Conservation (phyloP, 2,329 filamentous ascomycete genomes). For the Xylariaceae sp. region DNA sequence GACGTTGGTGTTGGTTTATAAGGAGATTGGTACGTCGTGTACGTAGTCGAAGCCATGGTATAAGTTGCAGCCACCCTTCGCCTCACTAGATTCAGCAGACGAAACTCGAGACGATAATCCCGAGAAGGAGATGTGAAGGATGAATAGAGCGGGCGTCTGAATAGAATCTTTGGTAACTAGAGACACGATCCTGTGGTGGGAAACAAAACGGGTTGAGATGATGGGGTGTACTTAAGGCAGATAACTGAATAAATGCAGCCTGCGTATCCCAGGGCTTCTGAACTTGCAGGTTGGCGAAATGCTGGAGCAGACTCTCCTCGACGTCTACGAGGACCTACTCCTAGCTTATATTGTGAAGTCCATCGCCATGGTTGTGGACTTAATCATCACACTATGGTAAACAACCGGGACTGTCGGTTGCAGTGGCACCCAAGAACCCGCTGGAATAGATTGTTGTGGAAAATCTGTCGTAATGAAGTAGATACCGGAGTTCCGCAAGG, state of each 20-base stretch:
- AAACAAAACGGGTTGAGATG: not conserved
- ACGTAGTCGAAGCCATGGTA: constrained; percentile 18
- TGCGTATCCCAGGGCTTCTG: no score
- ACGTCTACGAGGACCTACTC: not conserved
- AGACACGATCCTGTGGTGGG: not conserved
- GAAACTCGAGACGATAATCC: not conserved
- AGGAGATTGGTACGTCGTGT: constrained; percentile 15
- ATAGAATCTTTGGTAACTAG: not conserved
- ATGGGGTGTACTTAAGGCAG: not conserved
- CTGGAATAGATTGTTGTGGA: constrained; percentile 8
- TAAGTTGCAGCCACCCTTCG: not conserved
- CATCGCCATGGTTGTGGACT: not conserved
- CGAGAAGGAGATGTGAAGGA: no score
- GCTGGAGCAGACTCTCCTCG: not conserved
- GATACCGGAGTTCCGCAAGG: constrained; percentile 4
- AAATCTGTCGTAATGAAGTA: not conserved
- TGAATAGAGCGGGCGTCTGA: not conserved
- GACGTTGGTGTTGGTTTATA: constrained; percentile 27
- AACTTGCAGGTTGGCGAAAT: not conserved
- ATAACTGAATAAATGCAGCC: no score
- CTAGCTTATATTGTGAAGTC: constrained; percentile 14
- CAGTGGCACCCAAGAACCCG: constrained; percentile 7
- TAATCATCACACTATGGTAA: not conserved
- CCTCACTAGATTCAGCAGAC: not conserved
- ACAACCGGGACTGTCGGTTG: constrained; percentile 11